Base-by-base conservation (phyloP, 2,329 filamentous ascomycete species). In the Xylaria sp. region DNA sequence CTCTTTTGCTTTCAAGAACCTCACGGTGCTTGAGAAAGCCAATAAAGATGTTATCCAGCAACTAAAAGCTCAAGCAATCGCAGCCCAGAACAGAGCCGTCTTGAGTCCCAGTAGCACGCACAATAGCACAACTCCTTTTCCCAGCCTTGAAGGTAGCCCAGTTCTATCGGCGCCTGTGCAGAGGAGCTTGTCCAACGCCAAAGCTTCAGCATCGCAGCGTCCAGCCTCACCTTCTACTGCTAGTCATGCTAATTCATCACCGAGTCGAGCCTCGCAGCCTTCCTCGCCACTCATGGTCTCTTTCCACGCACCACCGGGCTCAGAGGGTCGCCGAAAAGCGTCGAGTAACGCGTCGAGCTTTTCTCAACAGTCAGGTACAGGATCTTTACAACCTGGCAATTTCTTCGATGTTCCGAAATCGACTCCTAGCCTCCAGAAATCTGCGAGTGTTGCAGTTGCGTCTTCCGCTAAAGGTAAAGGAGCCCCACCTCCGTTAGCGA, bases 1-100 rank as follows among this genome's bases (percentile, higher is more conserved):
- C 38, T 94, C 89, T 71, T 99, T 99, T 80, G 89, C 93, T 46
- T 99, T 97, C 85, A 99, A 99, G 83, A 99, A 99, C 75, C 83
- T 99, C 58, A 94, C 95, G 0, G 95, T 98, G 23, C 85, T 99
- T 20, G 96, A 98, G 76, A 98, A 97, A 80, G 96, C 96, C 63
- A 99, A 99, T 81, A 99, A 99, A 79, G 96, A 99, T 76, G 94
- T 98, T 36, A 97, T 99, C 38, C 94, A 98, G 76, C 98, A 98
- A 79, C 85, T 99, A 66, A 90, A 94, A 11, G 93, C 94, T 26
- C 94, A 98, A 80, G 94, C 96, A 3, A 86, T 97, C 82, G 94
- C 88, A 2, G 81, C 84, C 1, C 88, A 90, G 73, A 87, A 80
- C 76, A 90, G 90, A 40, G 78, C 82, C 5, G 78, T 80, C 4